Base-by-base conservation (phyloP, 73 alveolate species). In the Stentor coeruleus region DNA sequence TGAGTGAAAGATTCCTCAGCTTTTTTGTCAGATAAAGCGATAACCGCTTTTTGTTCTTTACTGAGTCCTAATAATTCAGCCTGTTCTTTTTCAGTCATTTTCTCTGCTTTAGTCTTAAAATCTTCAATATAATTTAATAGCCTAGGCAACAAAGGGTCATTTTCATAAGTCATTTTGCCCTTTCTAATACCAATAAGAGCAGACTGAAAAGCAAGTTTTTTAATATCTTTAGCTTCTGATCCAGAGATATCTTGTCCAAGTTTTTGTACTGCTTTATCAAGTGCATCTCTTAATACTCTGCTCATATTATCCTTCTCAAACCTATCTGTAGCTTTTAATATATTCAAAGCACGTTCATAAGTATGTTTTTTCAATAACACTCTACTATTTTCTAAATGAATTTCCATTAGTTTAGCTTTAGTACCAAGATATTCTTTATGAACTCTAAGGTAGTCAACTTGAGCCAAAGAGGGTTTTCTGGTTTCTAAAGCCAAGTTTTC, bases 161-260 rank as follows among this genome's bases (percentile, higher is more conserved):
- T 20, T n/a, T 75, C 83, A 33, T 75, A 75, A 14, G 77, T 75
- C 83, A 75, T 75, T 75, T 40, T 75, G 33, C 83, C 83, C 39
- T 75, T 15, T 31, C 72, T 75, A 37, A 75, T 75, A 14, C 83
- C 83, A 6, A 20, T 75, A 20, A 75, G 2, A 6, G 83, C 77
- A 6, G 74, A 15, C 38, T 75, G 33, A 35, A 75, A 75, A 20
- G 83, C 83, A 20, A 37, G 38, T 75, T 75, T 75, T 39, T n/a
- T 31, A 33, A 75, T 75, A 37, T 75, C 59, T 26, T 28, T n/a
- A 37, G 77, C 4, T 15, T 20, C 38, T 33, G 20, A 30, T 37
- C 59, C 83, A 37, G 33, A 33, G 15, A 75, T 14, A n/a, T 75
- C 83, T 40, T 75, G 33, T 37, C 39, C 35, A 15, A 75, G n/a